Evolutionary conservation across 306 rosid genomes (phyloP).

Genomic region (Bauhinia variegata): DNA sequence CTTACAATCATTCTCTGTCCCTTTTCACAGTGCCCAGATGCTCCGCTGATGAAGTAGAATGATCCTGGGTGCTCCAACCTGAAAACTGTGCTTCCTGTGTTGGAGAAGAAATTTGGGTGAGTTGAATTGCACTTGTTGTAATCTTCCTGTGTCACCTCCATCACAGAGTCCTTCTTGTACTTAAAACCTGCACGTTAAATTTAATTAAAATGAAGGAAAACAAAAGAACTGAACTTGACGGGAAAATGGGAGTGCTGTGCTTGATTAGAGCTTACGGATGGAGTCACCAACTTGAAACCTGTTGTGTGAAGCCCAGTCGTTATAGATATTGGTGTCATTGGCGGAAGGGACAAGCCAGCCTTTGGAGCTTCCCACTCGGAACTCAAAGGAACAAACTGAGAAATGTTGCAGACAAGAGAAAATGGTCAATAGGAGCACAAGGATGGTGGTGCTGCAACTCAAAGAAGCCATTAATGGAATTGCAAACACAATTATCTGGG

Average conservation of each 20-base stretch:
- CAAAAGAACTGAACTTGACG: too few relatives aligned
- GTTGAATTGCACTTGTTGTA: conserved; percentile 70
- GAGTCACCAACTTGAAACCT: conserved; percentile 71
- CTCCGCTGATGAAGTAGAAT: conserved; percentile 88
- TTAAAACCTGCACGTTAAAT: conserved; percentile 45
- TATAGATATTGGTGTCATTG: conserved; percentile 66
- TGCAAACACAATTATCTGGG: too few relatives aligned
- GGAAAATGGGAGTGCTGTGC: too few relatives aligned
- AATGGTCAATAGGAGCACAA: conserved; percentile 37
- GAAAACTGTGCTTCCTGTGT: conserved; percentile 60
- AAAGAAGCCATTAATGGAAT: conserved; percentile 32
- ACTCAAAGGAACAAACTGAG: conserved; percentile 54
- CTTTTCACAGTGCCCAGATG: conserved; percentile 68
- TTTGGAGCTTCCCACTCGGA: conserved; percentile 69
- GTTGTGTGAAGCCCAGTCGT: conserved; percentile 81
- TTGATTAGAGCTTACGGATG: conserved; percentile 50
- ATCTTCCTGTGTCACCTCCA: conserved; percentile 69
- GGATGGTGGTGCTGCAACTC: conserved; percentile 3
- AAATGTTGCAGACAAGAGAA: conserved; percentile 21
- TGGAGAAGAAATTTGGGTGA: conserved; percentile 74
- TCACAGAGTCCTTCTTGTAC: conserved; percentile 83
- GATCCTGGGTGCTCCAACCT: conserved; percentile 54
- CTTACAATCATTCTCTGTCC: conserved; percentile 80
- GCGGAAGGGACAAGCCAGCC: conserved; percentile 80
- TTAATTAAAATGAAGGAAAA: neutral